These are phyloP conservation scores for Kazachstania africana DNA, from an alignment of 805 yeast genomes.

Conservation along the genomic window DNA sequence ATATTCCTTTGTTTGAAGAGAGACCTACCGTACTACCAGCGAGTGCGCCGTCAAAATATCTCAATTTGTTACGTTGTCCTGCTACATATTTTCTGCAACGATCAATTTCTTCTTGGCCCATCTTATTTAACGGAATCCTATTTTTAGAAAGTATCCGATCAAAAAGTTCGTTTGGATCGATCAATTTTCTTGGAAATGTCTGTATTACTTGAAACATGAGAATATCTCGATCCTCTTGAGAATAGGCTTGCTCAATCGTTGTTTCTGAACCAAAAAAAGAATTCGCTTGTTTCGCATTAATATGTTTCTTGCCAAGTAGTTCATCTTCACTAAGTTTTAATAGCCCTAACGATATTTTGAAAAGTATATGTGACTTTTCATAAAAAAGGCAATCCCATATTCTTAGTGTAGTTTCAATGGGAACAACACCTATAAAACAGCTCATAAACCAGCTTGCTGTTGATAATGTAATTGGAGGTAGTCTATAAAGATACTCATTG, in stretches of 20 bases:
- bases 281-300: neutral
- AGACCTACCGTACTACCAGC: neutral
- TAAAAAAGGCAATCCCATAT: conserved; percentile 93
- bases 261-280: neutral
- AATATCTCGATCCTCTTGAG: conserved; percentile 32
- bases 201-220: conserved; percentile 77
- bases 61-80: conserved; percentile 34
- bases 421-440: conserved; percentile 77
- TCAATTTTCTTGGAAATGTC: conserved; percentile 56
- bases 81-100: conserved; percentile 68
- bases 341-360: conserved; percentile 70
- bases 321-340: conserved; percentile 64
- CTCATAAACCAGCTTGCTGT: conserved; percentile 99
- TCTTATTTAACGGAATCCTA: conserved; percentile 54
- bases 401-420: conserved; percentile 76
- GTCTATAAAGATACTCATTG: conserved; percentile 45
- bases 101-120: conserved; percentile 70
- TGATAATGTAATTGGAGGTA: conserved; percentile 85
- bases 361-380: conserved; percentile 79
- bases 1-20: neutral
- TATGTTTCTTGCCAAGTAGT: conserved; percentile 25
- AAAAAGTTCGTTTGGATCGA: conserved; percentile 58
- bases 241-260: neutral
- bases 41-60: conserved; percentile 2
- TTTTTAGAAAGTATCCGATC: conserved; percentile 59